These are phyloP conservation scores for Blastomyces percursus DNA, from an alignment of 2,329 filamentous ascomycete genomes.

Conservation along the genomic window DNA sequence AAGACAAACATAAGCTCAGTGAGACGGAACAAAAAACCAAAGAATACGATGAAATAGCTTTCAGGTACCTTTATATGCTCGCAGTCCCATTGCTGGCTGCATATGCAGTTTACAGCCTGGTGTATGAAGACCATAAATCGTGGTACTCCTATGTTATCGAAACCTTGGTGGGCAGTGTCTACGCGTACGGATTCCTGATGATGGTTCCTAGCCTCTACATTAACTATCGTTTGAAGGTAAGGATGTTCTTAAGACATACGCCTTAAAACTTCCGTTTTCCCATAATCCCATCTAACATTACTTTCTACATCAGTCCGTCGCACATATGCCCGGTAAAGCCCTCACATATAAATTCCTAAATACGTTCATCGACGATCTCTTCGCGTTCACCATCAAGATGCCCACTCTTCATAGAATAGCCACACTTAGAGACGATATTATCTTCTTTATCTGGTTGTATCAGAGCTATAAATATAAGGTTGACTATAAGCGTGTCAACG, in stretches of 20 bases:
- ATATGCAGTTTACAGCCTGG: slow-evolving; percentile 80
- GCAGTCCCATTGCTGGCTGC: slow-evolving; percentile 80
- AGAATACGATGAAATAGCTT: slow-evolving; percentile 95
- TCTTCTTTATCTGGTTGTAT: slow-evolving; percentile 97
- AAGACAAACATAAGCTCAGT: slow-evolving; percentile 92
- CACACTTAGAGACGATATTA: slow-evolving; percentile 87
- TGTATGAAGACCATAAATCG: slow-evolving; percentile 92
- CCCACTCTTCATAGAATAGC: slow-evolving; percentile 83
- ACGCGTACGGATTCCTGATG: slow-evolving; percentile 97
- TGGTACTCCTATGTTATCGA: slow-evolving; percentile 97
- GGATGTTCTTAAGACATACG: slow-evolving; percentile 5
- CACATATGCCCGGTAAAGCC: slow-evolving; percentile 91
- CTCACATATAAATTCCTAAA: slow-evolving; percentile 99
- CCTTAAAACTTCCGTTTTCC: neutral
- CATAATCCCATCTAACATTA: neutral
- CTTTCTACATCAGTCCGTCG: slow-evolving; percentile 47
- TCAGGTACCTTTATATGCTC: slow-evolving; percentile 89
- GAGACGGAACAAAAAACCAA: slow-evolving; percentile 97
- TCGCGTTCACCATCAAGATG: slow-evolving; percentile 99
- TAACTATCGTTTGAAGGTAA: slow-evolving; percentile 89
- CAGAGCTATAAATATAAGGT: slow-evolving; percentile 87
- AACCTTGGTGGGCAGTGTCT: slow-evolving; percentile 89
- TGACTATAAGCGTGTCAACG: slow-evolving; percentile 86
- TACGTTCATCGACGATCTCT: slow-evolving; percentile 97
- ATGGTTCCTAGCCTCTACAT: slow-evolving; percentile 98